phyloP scores from a whole-genome alignment of 2,329 filamentous ascomycete genomes.

The Pseudocercospora pini-densiflorae region DNA sequence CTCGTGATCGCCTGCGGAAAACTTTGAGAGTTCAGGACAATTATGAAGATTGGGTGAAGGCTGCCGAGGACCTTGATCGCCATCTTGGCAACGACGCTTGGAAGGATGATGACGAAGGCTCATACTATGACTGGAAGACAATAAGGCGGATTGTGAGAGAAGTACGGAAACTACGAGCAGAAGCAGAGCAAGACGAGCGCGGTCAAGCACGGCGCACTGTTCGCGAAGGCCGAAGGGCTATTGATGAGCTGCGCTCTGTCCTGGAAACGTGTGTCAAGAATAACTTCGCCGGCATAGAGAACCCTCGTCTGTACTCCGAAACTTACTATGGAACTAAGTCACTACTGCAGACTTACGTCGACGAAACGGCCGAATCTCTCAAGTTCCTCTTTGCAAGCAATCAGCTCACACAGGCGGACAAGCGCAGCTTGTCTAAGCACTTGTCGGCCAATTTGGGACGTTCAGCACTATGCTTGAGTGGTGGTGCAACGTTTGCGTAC shows the following conservation, averaged over 20 bases:
- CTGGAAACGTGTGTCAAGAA: constrained; percentile 94
- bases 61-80: constrained; percentile 77
- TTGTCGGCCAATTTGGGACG: constrained; percentile 89
- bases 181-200: constrained; percentile 61
- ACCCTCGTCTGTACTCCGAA: constrained; percentile 91
- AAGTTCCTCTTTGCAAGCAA: constrained; percentile 70
- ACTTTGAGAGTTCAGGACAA: constrained; percentile 72
- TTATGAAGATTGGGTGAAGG: constrained; percentile 82
- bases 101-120: constrained; percentile 73
- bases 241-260: constrained; percentile 77
- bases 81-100: constrained; percentile 81
- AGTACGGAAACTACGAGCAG: constrained; percentile 65
- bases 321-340: constrained; percentile 99
- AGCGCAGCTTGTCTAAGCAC: constrained; percentile 82
- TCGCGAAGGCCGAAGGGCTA: constrained; percentile 51
- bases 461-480: constrained; percentile 89
- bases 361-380: constrained; percentile 76
- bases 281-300: constrained; percentile 96
- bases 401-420: constrained; percentile 72
- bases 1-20: constrained; percentile 70
- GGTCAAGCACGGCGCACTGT: constrained; percentile 23
- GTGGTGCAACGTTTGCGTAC: constrained; percentile 92
- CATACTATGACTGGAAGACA: constrained; percentile 87
- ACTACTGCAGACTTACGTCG: constrained; percentile 84
- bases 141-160: constrained; percentile 77